Percentiles rank a stretch among this genome's conserved stretches.
phyloP scores from a whole-genome alignment of 345 rosid genomes.

The thale cress (Arabidopsis thaliana) region DNA sequence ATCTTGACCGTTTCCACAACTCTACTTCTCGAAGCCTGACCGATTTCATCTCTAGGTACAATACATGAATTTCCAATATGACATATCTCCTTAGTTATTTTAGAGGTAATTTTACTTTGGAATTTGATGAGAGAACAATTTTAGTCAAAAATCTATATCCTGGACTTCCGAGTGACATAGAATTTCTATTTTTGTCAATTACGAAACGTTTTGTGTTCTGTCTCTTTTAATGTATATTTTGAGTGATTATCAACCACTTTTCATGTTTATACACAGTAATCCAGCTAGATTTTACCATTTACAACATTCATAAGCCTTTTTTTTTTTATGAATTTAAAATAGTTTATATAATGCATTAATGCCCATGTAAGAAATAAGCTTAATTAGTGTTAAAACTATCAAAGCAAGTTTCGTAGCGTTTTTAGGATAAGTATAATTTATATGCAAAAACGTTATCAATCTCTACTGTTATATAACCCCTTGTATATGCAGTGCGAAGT shows the following conservation, averaged over 20 bases:
- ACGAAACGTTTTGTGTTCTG: background rate
- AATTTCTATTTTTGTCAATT: background rate
- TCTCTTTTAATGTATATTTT: background rate
- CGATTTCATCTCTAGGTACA: slow-evolving; percentile 44
- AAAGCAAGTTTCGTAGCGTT: background rate
- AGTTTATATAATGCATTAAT: background rate
- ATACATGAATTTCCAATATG: background rate
- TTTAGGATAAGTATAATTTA: background rate
- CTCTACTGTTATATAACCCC: background rate
- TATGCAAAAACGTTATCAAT: background rate
- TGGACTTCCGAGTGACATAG: background rate
- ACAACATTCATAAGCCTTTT: background rate
- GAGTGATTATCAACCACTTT: background rate
- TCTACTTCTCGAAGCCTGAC: slow-evolving; percentile 40
- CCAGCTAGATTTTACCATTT: background rate
- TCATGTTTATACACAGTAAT: background rate
- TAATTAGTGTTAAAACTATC: background rate
- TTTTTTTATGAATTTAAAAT: background rate
- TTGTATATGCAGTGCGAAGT: slow-evolving; percentile 31
- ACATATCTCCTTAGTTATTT: background rate
- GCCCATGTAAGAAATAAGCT: background rate
- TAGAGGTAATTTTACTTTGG: background rate
- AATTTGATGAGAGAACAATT: background rate
- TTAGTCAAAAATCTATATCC: background rate
- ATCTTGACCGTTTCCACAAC: slow-evolving; percentile 6